phyloP scores from a whole-genome alignment of 768 basidiomycete species.

The Cystofilobasidium bisporidii region DNA sequence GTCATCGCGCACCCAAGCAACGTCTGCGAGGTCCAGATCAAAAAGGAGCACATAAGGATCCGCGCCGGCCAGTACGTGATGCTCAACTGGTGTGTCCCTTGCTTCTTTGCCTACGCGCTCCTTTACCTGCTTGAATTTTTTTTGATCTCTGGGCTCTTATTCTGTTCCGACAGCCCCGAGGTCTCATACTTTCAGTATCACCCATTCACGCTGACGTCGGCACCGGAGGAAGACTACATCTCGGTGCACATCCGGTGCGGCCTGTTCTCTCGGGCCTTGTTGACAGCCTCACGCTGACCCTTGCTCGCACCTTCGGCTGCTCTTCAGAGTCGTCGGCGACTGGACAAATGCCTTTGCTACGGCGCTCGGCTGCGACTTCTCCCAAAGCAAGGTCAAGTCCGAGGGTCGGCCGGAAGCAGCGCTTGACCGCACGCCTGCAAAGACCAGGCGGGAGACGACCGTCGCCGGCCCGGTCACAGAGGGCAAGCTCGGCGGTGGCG shows the following conservation, averaged over 20 bases:
- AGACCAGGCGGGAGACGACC: neutral
- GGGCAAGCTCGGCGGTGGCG: constrained; percentile 3
- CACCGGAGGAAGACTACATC: constrained; percentile 90
- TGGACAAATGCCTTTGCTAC: constrained; percentile 53
- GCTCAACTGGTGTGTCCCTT: constrained; percentile 44
- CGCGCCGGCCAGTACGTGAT: constrained; percentile 90
- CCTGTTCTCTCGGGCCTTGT: no score
- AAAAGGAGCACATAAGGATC: constrained; percentile 78
- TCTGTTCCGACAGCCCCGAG: no score
- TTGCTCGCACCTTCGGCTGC: neutral
- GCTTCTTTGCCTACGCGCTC: neutral
- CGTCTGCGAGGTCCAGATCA: constrained; percentile 92
- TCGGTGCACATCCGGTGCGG: constrained; percentile 73
- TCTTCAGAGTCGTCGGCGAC: constrained; percentile 20
- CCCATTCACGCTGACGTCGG: constrained; percentile 89
- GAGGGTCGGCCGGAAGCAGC: no score
- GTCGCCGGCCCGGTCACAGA: constrained; percentile 1
- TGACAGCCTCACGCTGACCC: no score
- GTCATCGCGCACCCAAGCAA: constrained; percentile 91
- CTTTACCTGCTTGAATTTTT: no score
- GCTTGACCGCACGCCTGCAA: neutral
- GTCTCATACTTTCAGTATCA: constrained; percentile 96
- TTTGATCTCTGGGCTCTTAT: no score
- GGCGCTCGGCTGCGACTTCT: constrained; percentile 74
- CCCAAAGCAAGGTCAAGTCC: constrained; percentile 30